These are phyloP conservation scores for Plasmodium gonderi DNA, from an alignment of 169 alveolate species.

Conservation along the genomic window DNA sequence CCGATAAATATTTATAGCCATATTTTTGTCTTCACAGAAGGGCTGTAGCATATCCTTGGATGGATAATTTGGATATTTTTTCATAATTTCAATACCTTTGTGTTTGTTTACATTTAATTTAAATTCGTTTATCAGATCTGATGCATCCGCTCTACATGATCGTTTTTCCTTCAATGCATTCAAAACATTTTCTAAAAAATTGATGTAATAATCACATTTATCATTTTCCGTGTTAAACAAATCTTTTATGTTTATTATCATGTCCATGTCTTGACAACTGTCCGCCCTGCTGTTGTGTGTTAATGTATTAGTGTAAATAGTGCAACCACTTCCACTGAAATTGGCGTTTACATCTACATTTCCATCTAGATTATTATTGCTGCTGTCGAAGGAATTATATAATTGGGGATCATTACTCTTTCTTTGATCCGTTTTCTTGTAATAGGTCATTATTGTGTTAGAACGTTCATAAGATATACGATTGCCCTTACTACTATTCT, in stretches of 20 bases:
- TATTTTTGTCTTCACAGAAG: not conserved
- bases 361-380: not conserved
- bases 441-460: not conserved
- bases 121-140: not conserved
- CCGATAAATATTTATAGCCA: not conserved
- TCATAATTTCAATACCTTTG: not conserved
- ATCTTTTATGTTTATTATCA: constrained; percentile 41
- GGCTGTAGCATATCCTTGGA: not conserved
- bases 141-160: not conserved
- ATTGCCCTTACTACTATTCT: not conserved
- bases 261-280: not conserved
- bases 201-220: constrained; percentile 57
- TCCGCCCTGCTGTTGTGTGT: too few species aligned
- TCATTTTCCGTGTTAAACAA: constrained; percentile 27
- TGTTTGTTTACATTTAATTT: not conserved
- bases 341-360: not conserved
- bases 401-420: not conserved
- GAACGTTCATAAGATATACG: not conserved
- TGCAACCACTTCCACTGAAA: not conserved
- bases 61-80: not conserved
- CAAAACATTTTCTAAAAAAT: constrained; percentile 34
- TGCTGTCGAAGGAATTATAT: not conserved
- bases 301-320: not conserved
- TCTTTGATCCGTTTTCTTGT: not conserved
- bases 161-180: constrained; percentile 41